Evolutionary conservation across 345 rosid genomes (phyloP).

Genomic region (Leavenworthia alabamica): DNA sequence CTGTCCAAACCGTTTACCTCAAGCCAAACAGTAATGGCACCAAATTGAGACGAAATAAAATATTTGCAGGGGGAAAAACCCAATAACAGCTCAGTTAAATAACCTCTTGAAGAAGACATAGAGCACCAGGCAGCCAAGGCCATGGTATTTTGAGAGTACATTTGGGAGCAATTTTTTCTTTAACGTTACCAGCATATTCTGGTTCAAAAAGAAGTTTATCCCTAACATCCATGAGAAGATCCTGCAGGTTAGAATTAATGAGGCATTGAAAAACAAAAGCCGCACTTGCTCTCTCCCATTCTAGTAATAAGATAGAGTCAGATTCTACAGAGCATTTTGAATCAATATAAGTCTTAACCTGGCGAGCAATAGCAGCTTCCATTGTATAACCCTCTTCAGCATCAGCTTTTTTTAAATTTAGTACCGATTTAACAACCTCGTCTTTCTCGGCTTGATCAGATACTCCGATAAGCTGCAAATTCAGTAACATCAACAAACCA

Average conservation of each 20-base stretch:
- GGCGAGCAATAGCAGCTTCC: conserved; percentile 64
- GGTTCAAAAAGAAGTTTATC: conserved; percentile 95
- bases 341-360: conserved; percentile 44
- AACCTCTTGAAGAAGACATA: conserved; percentile 97
- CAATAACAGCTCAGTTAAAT: neutral
- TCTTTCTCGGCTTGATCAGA: conserved; percentile 81
- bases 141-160: conserved; percentile 71
- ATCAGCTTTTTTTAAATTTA: conserved; percentile 65
- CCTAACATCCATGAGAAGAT: conserved; percentile 83
- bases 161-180: conserved; percentile 66
- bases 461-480: conserved; percentile 66
- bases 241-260: conserved; percentile 36
- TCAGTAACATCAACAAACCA: conserved; percentile 8
- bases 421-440: conserved; percentile 77
- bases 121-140: conserved; percentile 89
- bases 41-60: neutral
- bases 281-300: neutral
- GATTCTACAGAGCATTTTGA: neutral
- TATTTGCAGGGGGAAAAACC: neutral
- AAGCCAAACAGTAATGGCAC: neutral
- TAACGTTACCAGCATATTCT: conserved; percentile 80
- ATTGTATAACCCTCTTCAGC: conserved; percentile 85
- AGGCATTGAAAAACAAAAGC: neutral
- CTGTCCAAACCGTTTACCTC: conserved; percentile 6
- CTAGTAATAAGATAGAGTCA: neutral